phyloP scores from a whole-genome alignment of 768 basidiomycete species.

The Heimioporus sp. region DNA sequence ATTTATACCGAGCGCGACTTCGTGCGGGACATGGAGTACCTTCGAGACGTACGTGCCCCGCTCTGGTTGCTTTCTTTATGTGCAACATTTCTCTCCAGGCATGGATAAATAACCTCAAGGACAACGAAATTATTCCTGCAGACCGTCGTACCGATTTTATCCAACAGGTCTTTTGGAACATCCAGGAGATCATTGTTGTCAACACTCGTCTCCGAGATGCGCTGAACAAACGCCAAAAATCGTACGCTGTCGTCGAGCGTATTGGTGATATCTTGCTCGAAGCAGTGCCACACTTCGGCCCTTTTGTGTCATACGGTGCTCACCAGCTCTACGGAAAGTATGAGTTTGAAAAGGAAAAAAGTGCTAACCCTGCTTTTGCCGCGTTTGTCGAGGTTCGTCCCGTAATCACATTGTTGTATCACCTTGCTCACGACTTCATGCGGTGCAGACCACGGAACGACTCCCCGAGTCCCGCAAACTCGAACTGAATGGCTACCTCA shows the following conservation, averaged over 20 bases:
- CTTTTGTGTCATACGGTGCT: constrained; percentile 93
- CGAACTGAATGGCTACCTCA: constrained; percentile 96
- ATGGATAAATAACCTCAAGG: constrained; percentile 87
- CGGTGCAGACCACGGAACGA: constrained; percentile 78
- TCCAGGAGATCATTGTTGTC: constrained; percentile 89
- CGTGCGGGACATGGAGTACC: constrained; percentile 96
- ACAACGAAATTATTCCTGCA: constrained; percentile 72
- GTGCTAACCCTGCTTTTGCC: constrained; percentile 86
- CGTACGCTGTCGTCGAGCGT: constrained; percentile 87
- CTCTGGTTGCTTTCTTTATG: neutral
- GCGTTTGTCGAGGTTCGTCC: constrained; percentile 85
- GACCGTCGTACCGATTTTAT: constrained; percentile 81
- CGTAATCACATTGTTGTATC: neutral
- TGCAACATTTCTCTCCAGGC: constrained; percentile 41
- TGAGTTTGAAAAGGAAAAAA: constrained; percentile 99
- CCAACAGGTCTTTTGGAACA: constrained; percentile 97
- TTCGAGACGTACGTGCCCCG: constrained; percentile 73
- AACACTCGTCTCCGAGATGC: constrained; percentile 91
- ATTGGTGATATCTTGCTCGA: constrained; percentile 93
- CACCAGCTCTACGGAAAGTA: constrained; percentile 98
- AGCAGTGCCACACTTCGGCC: constrained; percentile 80
- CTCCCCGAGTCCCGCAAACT: constrained; percentile 93
- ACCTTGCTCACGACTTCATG: neutral
- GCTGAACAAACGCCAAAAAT: constrained; percentile 92
- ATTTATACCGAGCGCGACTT: constrained; percentile 94